Evolutionary conservation across 192 early-diverging fungal species (phyloP).

Genomic region (Radiomyces spectabilis): DNA sequence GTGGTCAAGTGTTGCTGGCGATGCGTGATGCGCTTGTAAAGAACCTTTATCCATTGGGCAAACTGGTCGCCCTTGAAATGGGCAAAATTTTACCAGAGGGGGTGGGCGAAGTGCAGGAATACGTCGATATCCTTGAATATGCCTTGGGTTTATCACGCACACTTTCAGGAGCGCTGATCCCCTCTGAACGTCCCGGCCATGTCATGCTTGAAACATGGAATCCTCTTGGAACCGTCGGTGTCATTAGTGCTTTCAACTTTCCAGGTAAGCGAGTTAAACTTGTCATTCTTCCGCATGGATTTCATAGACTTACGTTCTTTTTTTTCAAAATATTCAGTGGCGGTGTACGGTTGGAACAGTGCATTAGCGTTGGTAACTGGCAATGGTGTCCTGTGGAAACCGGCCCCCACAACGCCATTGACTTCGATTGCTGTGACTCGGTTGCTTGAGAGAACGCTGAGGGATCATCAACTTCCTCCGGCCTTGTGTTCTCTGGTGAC

Average conservation of each 20-base stretch:
- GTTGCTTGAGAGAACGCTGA: slow-evolving; percentile 76
- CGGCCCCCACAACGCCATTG: slow-evolving; percentile 71
- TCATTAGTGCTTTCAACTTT: slow-evolving; percentile 96
- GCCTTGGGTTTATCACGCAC: slow-evolving; percentile 80
- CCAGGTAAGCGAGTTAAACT: slow-evolving; percentile 38
- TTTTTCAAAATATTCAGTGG: slow-evolving; percentile 32
- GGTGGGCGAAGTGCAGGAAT: slow-evolving; percentile 93
- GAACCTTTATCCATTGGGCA: slow-evolving; percentile 75
- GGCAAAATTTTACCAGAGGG: slow-evolving; percentile 94
- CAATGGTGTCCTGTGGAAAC: slow-evolving; percentile 89
- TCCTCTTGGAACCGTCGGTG: slow-evolving; percentile 85
- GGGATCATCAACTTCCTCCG: slow-evolving; percentile 72
- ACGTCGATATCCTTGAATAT: slow-evolving; percentile 91
- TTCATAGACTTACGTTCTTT: background rate
- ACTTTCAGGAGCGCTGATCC: slow-evolving; percentile 77
- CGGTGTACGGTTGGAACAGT: slow-evolving; percentile 93
- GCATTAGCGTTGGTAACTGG: slow-evolving; percentile 85
- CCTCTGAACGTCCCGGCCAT: slow-evolving; percentile 87
- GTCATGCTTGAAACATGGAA: slow-evolving; percentile 95
- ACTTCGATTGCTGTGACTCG: slow-evolving; percentile 83
- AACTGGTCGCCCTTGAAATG: slow-evolving; percentile 86
- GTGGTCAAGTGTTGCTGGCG: slow-evolving; percentile 84
- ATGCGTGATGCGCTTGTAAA: slow-evolving; percentile 77
- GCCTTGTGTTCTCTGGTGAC: slow-evolving; percentile 76
- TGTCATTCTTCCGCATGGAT: background rate